Evolutionary conservation across 176 grass and related monocot species (phyloP).

Genomic region (Rhynchospora breviuscula): DNA sequence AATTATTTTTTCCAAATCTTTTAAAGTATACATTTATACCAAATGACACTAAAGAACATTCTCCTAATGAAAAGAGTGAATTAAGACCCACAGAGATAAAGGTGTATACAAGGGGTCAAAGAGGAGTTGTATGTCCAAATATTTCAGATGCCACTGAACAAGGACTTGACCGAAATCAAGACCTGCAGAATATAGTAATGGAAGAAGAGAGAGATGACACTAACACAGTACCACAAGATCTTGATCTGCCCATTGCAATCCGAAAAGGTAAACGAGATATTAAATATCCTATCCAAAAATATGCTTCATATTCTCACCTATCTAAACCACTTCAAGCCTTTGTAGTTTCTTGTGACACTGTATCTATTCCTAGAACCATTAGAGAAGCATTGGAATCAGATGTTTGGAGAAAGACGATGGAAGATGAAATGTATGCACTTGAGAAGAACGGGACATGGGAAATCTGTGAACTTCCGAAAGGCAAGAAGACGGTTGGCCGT

Average conservation of each 20-base stretch:
- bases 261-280: not conserved
- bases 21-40: not conserved
- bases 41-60: not conserved
- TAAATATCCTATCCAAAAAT: not conserved
- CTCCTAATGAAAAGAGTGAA: not conserved
- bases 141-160: not conserved
- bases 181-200: no score
- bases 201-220: no score
- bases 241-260: not conserved
- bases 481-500: not conserved
- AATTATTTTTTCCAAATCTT: not conserved
- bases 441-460: slow-evolving; percentile 1
- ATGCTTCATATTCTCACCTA: not conserved
- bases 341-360: not conserved
- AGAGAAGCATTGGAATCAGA: not conserved
- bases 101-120: not conserved
- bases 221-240: no score
- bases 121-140: not conserved
- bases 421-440: not conserved
- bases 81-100: not conserved
- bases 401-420: slow-evolving; percentile 2
- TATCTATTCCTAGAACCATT: not conserved
- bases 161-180: no score
- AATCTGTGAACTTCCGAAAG: not conserved
- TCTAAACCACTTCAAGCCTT: not conserved